Percentiles rank a stretch among this genome's conserved stretches.
phyloP scores from a whole-genome alignment of 208 protist genomes.

The Plasmodiophora brassicae region DNA sequence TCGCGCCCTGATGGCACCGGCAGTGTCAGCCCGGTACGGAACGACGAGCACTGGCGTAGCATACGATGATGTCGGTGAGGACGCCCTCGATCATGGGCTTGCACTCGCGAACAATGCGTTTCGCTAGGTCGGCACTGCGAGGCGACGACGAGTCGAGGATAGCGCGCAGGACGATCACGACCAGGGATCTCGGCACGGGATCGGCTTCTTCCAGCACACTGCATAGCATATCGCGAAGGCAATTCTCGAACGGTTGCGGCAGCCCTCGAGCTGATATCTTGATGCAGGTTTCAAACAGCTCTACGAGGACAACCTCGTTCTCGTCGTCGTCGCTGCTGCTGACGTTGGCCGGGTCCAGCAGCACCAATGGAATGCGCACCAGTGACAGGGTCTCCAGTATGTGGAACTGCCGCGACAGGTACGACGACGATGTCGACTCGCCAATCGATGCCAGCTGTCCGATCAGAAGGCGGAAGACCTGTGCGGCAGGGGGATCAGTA shows the following conservation, averaged over 20 bases:
- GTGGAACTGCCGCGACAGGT: background rate
- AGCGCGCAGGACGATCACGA: background rate
- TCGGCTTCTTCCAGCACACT: slow-evolving; percentile 2
- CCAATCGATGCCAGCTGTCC: background rate
- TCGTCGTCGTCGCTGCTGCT: background rate
- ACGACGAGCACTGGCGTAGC: no score
- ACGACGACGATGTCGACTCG: background rate
- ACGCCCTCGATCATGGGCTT: background rate
- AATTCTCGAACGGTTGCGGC: slow-evolving; percentile 3
- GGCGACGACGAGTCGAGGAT: background rate
- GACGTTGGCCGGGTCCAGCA: background rate
- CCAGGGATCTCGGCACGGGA: background rate
- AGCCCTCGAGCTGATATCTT: background rate
- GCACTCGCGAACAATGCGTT: slow-evolving; percentile 11
- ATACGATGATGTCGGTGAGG: background rate
- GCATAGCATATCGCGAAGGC: background rate
- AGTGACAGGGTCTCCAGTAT: background rate
- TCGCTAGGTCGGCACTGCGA: background rate
- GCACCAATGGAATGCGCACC: background rate
- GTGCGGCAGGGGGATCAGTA: no score
- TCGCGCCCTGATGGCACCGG: no score
- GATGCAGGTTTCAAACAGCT: background rate
- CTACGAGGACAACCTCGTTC: background rate
- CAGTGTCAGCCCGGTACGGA: no score
- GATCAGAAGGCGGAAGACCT: background rate